These are phyloP conservation scores for Venturia effusa DNA, from an alignment of 2,329 filamentous ascomycete species.

Conservation along the genomic window DNA sequence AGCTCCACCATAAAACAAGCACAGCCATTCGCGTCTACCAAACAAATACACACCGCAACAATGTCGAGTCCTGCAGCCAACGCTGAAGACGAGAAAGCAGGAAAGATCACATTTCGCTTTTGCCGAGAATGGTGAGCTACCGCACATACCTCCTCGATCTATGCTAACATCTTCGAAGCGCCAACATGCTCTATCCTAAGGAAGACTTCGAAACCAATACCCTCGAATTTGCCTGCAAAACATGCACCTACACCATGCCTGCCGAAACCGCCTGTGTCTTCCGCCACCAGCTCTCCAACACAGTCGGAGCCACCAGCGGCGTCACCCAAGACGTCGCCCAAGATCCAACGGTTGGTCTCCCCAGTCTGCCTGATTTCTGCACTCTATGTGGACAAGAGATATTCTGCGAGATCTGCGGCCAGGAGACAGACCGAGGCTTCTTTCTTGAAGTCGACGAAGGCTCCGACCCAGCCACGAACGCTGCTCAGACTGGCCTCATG, in stretches of 20 bases:
- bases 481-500: conserved; percentile 1
- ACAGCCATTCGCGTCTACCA: background rate
- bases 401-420: conserved; percentile 41
- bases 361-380: conserved; percentile 33
- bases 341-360: conserved; percentile 89
- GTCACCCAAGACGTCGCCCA: conserved; percentile 95
- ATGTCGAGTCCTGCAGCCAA: background rate
- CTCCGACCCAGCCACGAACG: conserved; percentile 12
- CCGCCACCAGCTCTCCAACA: conserved; percentile 85
- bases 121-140: conserved; percentile 76
- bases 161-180: conserved; percentile 39
- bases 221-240: conserved; percentile 91
- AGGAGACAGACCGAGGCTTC: conserved; percentile 32
- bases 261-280: conserved; percentile 87
- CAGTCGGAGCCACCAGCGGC: conserved; percentile 88
- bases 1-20: background rate
- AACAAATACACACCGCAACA: background rate
- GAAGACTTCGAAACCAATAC: conserved; percentile 77
- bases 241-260: conserved; percentile 82
- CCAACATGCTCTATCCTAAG: conserved; percentile 95
- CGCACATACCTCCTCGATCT: background rate
- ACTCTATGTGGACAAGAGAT: conserved; percentile 48
- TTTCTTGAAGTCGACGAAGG: conserved; percentile 32
- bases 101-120: conserved; percentile 94
- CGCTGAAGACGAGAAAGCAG: conserved; percentile 15